Conservation (phyloP, 2,329 filamentous ascomycete species). For the Pseudogymnoascus sp. region DNA sequence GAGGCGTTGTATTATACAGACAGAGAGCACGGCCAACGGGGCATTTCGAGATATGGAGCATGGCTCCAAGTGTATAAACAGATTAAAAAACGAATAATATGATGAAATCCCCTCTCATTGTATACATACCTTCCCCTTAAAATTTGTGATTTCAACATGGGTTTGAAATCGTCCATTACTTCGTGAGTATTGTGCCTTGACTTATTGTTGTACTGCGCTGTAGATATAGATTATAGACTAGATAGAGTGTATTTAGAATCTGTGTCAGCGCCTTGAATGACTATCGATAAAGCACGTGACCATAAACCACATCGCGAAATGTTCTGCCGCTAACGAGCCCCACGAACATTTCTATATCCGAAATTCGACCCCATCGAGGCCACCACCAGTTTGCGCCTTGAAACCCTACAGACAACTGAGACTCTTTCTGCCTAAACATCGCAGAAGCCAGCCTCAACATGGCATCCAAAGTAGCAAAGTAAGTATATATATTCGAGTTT, state of each 20-base stretch:
- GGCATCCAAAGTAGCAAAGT: conserved; percentile 38
- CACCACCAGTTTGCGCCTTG: conserved; percentile 3
- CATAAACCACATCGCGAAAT: not conserved
- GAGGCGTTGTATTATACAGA: conserved; percentile 8
- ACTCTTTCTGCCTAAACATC: not conserved
- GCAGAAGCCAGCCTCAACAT: conserved; percentile 26
- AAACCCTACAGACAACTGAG: conserved; percentile 6
- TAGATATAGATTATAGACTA: not conserved
- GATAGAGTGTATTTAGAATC: not conserved
- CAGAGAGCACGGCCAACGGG: not conserved
- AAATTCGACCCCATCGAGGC: conserved; percentile 9
- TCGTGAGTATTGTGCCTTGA: not conserved
- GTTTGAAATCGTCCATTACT: not conserved
- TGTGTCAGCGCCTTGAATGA: not conserved
- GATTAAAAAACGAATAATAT: conserved; percentile 43
- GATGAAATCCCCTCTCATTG: conserved; percentile 46
- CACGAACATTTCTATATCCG: conserved; percentile 10
- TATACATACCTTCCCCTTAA: not conserved
- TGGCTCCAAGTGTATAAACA: conserved; percentile 30
- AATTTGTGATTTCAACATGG: not conserved
- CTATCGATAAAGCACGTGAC: not conserved
- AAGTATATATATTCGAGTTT: conserved; percentile 19
- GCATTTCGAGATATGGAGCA: conserved; percentile 1
- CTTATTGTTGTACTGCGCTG: not conserved
- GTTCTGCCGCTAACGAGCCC: conserved; percentile 10